Conservation (phyloP, 225 moss, liverwort and hornwort genomes). For the Climacium dendroides region DNA sequence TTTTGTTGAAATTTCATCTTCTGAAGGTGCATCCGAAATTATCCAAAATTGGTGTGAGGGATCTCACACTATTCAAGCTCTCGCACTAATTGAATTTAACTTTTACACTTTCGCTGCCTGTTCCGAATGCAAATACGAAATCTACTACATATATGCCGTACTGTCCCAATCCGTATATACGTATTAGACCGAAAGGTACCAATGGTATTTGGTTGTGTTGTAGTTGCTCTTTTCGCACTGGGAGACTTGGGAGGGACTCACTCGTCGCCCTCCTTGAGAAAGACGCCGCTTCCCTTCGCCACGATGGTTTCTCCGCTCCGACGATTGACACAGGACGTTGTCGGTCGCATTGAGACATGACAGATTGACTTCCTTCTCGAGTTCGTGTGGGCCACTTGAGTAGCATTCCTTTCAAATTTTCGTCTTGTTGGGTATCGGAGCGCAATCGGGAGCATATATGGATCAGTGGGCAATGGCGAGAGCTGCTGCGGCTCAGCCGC, state of each 20-base stretch:
- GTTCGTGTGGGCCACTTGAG: not conserved
- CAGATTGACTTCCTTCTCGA: not conserved
- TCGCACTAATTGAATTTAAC: not conserved
- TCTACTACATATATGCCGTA: no score
- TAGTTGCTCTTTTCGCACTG: not conserved
- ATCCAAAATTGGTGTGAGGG: not conserved
- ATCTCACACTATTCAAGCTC: not conserved
- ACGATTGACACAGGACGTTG: not conserved
- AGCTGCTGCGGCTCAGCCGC: constrained; percentile 18
- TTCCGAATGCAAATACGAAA: not conserved
- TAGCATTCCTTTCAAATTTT: not conserved
- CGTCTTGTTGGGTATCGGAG: not conserved
- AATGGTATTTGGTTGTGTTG: not conserved
- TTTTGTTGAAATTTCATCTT: not conserved
- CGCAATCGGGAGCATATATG: constrained; percentile 6
- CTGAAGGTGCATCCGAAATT: no score
- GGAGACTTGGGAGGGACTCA: not conserved
- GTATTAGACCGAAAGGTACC: not conserved
- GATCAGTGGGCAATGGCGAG: constrained; percentile 50
- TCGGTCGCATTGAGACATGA: not conserved
- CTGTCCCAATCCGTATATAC: not conserved
- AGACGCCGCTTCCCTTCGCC: constrained; percentile 13
- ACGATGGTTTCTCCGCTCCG: constrained; percentile 1
- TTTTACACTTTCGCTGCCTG: no score
- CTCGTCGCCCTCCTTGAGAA: constrained; percentile 1